phyloP scores from a whole-genome alignment of 176 grass and related monocot species.

The Pharus latifolius region DNA sequence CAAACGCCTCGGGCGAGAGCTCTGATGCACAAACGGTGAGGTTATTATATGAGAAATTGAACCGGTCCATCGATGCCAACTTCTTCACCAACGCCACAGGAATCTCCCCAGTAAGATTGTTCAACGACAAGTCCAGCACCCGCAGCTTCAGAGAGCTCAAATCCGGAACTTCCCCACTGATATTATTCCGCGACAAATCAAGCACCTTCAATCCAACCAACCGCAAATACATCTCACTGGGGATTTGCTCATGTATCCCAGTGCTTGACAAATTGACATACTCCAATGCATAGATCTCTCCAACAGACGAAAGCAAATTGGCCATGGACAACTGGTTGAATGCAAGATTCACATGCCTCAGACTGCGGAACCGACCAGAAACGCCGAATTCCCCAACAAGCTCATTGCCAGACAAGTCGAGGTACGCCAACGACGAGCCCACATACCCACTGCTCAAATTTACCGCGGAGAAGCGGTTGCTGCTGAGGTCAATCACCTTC shows the following conservation, averaged over 20 bases:
- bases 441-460: constrained; percentile 45
- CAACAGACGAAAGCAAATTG: constrained; percentile 28
- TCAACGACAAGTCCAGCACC: constrained; percentile 74
- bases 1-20: constrained; percentile 46
- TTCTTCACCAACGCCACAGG: constrained; percentile 62
- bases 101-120: constrained; percentile 92
- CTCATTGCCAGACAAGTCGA: constrained; percentile 80
- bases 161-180: constrained; percentile 55
- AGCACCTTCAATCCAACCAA: constrained; percentile 61
- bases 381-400: constrained; percentile 40
- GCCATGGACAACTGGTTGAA: constrained; percentile 49
- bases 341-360: constrained; percentile 86
- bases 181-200: constrained; percentile 79
- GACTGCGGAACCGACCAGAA: constrained; percentile 5
- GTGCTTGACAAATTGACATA: constrained; percentile 91
- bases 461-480: constrained; percentile 53
- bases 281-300: constrained; percentile 43
- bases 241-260: constrained; percentile 45
- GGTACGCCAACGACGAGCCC: constrained; percentile 53
- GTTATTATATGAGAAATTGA: constrained; percentile 99
- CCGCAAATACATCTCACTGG: constrained; percentile 25
- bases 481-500: constrained; percentile 73
- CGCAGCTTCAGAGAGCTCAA: constrained; percentile 34
- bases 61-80: constrained; percentile 38
- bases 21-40: constrained; percentile 72